Conservation (phyloP, 2,329 filamentous ascomycete genomes). For the Dactylonectria macrodidyma region DNA sequence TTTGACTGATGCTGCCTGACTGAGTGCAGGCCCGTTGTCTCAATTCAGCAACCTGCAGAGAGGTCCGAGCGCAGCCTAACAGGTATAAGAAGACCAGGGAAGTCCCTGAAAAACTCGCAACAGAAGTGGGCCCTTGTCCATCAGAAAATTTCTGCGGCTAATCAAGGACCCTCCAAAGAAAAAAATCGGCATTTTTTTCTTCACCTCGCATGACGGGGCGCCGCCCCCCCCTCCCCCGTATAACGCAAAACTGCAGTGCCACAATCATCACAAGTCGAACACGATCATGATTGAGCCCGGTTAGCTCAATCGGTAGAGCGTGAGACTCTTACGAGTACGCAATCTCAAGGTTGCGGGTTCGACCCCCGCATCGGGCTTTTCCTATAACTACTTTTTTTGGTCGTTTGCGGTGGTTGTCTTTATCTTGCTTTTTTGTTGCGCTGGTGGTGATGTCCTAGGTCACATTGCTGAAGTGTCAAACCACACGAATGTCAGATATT, state of each 20-base stretch:
- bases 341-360: constrained; percentile 71
- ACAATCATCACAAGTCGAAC: constrained; percentile 2
- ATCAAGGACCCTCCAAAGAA: neutral
- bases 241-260: neutral
- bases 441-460: neutral
- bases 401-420: neutral
- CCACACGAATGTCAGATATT: neutral
- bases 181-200: neutral
- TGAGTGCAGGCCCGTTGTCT: too few species aligned
- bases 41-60: neutral
- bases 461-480: neutral
- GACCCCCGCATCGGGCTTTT: constrained; percentile 59
- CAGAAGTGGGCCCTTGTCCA: neutral
- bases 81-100: constrained; percentile 7
- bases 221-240: neutral
- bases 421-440: neutral
- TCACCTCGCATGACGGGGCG: neutral
- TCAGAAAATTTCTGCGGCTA: constrained; percentile 4
- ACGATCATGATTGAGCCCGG: constrained; percentile 35
- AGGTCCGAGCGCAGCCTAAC: neutral
- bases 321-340: constrained; percentile 71
- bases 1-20: too few species aligned
- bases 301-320: constrained; percentile 68
- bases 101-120: neutral
- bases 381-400: constrained; percentile 2